These are phyloP conservation scores for Talaromyces sp. DNA, from an alignment of 2,329 filamentous ascomycete genomes.

Conservation along the genomic window DNA sequence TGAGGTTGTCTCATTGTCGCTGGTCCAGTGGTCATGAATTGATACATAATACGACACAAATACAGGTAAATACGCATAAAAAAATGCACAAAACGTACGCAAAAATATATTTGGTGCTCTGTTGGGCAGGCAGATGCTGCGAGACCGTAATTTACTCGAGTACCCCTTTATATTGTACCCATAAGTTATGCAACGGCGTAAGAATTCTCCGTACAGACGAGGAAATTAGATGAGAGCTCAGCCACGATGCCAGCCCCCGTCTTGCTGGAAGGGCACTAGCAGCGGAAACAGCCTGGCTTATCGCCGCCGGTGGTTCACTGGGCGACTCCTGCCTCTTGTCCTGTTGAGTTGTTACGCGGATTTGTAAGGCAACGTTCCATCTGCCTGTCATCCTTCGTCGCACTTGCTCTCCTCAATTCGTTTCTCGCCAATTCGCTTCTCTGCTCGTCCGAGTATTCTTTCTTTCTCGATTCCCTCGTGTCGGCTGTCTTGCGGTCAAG, in stretches of 20 bases:
- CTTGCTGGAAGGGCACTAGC: neutral
- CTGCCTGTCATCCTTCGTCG: neutral
- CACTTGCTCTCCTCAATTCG: neutral
- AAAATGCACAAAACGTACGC: neutral
- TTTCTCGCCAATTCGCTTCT: no score
- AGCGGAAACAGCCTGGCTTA: conserved; percentile 2
- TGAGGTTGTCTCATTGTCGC: neutral
- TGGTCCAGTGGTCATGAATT: neutral
- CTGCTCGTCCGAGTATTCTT: neutral
- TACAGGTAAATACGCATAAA: neutral
- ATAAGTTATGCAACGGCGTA: no score
- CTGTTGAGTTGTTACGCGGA: no score
- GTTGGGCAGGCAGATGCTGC: neutral
- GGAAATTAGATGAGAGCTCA: neutral
- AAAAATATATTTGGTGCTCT: neutral
- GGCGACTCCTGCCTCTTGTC: neutral
- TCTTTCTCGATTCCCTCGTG: neutral
- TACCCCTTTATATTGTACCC: no score
- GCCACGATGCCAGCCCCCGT: conserved; percentile 3
- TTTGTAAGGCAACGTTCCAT: neutral
- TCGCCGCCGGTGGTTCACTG: neutral
- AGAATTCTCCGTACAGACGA: neutral
- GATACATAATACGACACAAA: neutral
- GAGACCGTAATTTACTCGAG: no score
- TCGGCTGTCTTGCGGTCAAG: neutral